Percentiles rank a stretch among this genome's conserved stretches.
Conservation (phyloP, 129 eudicot species). For the Flaveria robusta region DNA sequence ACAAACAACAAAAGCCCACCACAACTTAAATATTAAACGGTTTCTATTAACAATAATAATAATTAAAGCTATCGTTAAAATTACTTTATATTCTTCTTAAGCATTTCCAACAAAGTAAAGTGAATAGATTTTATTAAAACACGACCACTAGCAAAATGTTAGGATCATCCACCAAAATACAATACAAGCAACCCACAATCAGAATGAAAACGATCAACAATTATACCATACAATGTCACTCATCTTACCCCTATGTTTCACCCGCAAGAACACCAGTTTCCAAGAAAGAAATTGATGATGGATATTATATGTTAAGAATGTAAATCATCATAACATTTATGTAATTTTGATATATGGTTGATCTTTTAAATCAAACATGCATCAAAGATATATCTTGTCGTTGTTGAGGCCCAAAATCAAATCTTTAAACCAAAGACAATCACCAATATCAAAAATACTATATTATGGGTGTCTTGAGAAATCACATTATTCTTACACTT, state of each 20-base stretch:
- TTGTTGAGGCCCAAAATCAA: neutral
- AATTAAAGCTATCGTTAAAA: neutral
- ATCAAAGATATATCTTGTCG: neutral
- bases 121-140: too few relatives aligned
- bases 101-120: neutral
- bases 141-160: too few relatives aligned
- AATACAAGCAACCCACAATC: too few relatives aligned
- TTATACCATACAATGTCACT: too few relatives aligned
- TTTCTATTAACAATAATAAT: neutral
- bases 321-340: too few relatives aligned
- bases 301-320: neutral
- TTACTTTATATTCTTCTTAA: neutral
- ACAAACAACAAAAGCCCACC: constrained; percentile 1
- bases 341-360: too few relatives aligned
- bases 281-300: neutral
- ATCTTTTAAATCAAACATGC: neutral
- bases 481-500: too few relatives aligned
- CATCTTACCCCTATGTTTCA: too few relatives aligned
- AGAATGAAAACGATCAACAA: too few relatives aligned
- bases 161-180: too few relatives aligned
- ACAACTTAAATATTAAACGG: neutral
- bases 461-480: too few relatives aligned
- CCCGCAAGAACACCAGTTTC: too few relatives aligned
- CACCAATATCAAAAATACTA: neutral
- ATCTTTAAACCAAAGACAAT: neutral